These are phyloP conservation scores for Diaporthe ampelina DNA, from an alignment of 2,329 filamentous ascomycete genomes.

Conservation along the genomic window DNA sequence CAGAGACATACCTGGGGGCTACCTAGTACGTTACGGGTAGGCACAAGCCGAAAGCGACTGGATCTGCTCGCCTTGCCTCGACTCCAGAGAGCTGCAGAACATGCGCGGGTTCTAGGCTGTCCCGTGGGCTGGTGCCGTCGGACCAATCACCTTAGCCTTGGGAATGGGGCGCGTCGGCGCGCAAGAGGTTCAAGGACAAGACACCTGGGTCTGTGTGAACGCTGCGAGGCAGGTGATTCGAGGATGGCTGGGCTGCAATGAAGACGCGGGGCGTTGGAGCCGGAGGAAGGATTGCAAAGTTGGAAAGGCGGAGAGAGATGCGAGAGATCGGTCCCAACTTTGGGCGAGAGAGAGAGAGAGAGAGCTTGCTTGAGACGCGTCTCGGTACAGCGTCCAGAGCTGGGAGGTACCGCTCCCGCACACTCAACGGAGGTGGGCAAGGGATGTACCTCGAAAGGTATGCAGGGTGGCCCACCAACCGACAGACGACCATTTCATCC, in stretches of 20 bases:
- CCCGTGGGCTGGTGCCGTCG: slow-evolving; percentile 37
- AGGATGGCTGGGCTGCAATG: slow-evolving; percentile 47
- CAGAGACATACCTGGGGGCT: slow-evolving; percentile 35
- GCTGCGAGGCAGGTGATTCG: slow-evolving; percentile 34
- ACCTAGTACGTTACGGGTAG: slow-evolving; percentile 35
- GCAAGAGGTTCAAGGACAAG: slow-evolving; percentile 9
- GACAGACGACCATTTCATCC: slow-evolving; percentile 22
- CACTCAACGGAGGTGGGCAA: background rate
- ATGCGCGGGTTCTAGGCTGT: slow-evolving; percentile 49
- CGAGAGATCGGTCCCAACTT: slow-evolving; percentile 41
- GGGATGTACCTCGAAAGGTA: slow-evolving; percentile 30
- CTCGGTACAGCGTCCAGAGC: background rate
- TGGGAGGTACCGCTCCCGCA: slow-evolving; percentile 1
- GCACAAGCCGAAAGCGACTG: slow-evolving; percentile 27
- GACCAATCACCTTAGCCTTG: slow-evolving; percentile 27
- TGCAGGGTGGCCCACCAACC: slow-evolving; percentile 7
- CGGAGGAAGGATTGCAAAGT: slow-evolving; percentile 49
- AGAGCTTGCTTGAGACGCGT: slow-evolving; percentile 20
- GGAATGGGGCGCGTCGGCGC: slow-evolving; percentile 6
- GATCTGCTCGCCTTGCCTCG: slow-evolving; percentile 35
- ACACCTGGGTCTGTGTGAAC: slow-evolving; percentile 28
- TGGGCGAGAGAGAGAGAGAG: background rate
- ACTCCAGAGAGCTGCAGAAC: slow-evolving; percentile 25
- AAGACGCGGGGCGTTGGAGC: slow-evolving; percentile 53
- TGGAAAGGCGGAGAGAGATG: slow-evolving; percentile 46